A percentile compares a stretch with the other conserved stretches of the same genome.
Evolutionary conservation across 768 basidiomycete genomes (phyloP).

Genomic region (Lactarius evosmus): DNA sequence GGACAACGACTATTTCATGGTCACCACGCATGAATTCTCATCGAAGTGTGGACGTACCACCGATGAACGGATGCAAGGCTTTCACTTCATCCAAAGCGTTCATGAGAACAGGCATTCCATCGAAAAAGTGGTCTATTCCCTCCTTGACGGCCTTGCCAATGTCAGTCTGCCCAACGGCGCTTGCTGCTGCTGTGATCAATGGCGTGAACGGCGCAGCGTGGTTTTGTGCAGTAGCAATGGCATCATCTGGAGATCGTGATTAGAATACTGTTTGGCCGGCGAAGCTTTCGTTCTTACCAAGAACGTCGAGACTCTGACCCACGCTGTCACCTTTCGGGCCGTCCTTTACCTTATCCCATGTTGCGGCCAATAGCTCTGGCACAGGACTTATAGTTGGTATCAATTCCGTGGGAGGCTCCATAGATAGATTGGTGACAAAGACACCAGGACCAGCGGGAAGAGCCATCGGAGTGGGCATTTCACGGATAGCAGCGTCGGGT

Average conservation of each 20-base stretch:
- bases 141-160: constrained; percentile 23
- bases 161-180: constrained; percentile 7
- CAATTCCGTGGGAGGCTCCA: not conserved
- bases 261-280: not conserved
- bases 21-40: not conserved
- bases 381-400: not conserved
- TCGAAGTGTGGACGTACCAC: constrained; percentile 25
- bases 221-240: not conserved
- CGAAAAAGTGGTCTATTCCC: constrained; percentile 30
- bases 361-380: constrained; percentile 5
- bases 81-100: constrained; percentile 33
- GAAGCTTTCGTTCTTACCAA: not conserved
- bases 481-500: not conserved
- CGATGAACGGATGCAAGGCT: constrained; percentile 32
- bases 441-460: not conserved
- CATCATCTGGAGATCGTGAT: not conserved
- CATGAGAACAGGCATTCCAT: constrained; percentile 32
- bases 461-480: constrained; percentile 2
- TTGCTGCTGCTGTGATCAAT: constrained; percentile 3
- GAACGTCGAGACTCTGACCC: not conserved
- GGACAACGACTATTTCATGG: constrained; percentile 40
- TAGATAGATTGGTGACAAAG: not conserved
- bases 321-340: not conserved
- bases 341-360: constrained; percentile 6
- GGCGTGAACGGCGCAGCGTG: not conserved